Evolutionary conservation across 164 flowering plant genomes (phyloP).

Genomic region (Magnolia sinica): DNA sequence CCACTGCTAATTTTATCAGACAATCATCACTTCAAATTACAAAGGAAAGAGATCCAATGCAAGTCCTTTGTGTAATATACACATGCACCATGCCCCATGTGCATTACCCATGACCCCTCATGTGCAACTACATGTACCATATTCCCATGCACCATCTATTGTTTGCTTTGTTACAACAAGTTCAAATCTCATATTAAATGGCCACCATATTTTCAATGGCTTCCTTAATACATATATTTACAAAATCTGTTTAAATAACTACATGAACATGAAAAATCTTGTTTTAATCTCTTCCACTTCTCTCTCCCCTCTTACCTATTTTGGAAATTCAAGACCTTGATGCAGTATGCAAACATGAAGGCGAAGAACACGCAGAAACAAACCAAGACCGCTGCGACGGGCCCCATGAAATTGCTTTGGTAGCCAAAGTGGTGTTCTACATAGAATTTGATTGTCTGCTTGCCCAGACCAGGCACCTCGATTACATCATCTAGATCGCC

Average conservation of each 20-base stretch:
- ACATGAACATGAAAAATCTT: neutral
- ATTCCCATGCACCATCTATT: too few relatives aligned
- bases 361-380: conserved; percentile 72
- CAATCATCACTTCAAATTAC: too few relatives aligned
- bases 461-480: conserved; percentile 32
- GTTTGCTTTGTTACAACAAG: neutral
- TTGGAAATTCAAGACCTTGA: conserved; percentile 75
- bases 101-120: too few relatives aligned
- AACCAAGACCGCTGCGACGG: conserved; percentile 73
- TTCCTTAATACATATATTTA: too few relatives aligned
- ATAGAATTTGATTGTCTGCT: conserved; percentile 33
- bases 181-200: neutral
- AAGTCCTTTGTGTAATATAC: too few relatives aligned
- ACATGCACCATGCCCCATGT: too few relatives aligned
- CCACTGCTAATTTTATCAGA: too few relatives aligned
- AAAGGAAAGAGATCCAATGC: too few relatives aligned
- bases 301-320: conserved; percentile 31
- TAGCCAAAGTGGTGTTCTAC: conserved; percentile 56
- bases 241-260: neutral
- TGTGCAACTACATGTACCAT: too few relatives aligned
- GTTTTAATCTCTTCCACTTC: neutral
- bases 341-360: conserved; percentile 64
- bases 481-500: conserved; percentile 50
- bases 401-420: conserved; percentile 60
- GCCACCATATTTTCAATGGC: neutral